Base-by-base conservation (phyloP, 768 basidiomycete species). In the Sutorius australiensis region DNA sequence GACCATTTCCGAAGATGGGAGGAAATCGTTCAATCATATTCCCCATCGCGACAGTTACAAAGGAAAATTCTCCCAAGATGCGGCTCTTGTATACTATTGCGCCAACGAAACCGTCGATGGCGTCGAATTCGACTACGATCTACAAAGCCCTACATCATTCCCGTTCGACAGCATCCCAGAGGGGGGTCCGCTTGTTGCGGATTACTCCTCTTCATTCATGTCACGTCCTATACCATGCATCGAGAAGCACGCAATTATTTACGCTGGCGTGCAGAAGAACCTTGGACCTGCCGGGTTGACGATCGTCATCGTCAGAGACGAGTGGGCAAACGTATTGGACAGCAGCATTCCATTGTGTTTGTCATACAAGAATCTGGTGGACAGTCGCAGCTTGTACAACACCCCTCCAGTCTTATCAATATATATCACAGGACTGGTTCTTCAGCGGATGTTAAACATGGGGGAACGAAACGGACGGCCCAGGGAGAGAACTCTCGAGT, bases 31-130 rank as follows among this genome's bases (percentile, higher is more conserved):
- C 70, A 86, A 92, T 59, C 82, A 80, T 57, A 82, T 98, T 66
- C 94, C 97, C 9, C 73, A 83, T 11, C 83, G 82, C 66, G 72
- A 75, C 49, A 78, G 79, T 48, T 98, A 88, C 79, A 53, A n/a
- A 45, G 47, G 62, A 24, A 67, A 72, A 10, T 92, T 98, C 75
- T 87, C 88, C 8, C 57, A 72, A n/a, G 80, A 85, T 65, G 86
- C 95, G 13, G 95, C 89, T 27, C 80, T 95, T 60, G 86, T 98
- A 54, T 98, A 95, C 75, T 98, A 97, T 75, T 99, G 97, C 80
- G 97, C 97, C 70, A 99, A 99, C 77, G 97, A 99, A 76, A 99
- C 97, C 13, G 89, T 98, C 53, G 87, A 95, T 61, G 97, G 97
- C 39, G 87, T 94, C 43, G 87, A 98, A 74, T 98, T 90, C 73